Base-by-base conservation (phyloP, 148 eudicot genomes). In the Rhododendron molle region DNA sequence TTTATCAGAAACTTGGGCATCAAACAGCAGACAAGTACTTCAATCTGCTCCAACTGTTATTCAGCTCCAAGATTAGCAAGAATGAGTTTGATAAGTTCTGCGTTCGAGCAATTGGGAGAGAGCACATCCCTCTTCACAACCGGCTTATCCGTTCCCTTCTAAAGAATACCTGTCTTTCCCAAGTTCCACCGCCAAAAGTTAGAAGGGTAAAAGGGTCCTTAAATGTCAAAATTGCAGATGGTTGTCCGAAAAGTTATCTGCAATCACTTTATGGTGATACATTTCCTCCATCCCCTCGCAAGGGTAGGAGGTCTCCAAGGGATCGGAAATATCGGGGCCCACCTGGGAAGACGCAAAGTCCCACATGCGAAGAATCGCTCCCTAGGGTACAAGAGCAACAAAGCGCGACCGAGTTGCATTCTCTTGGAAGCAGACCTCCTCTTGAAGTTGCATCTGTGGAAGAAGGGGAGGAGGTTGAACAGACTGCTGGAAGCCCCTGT, bases 381-480 rank as follows among this genome's bases (percentile, higher is more conserved):
- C 81, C 85, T 2, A 86, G 90, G 82, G 81, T 78, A 40, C 90
- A 88, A 77, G 90, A 88, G 80, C 92, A 92, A 74, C 90, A 86
- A 86, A 90, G 92, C 84, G 89, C 89, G 4, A 88, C 94, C 3
- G 93, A 91, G 50, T 84, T 89, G 81, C 88, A 85, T 58, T 92
- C 94, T 77, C 89, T 88, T 54, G 88, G 91, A 40, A 92, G 94
- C 82, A 85, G 90, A 83, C 94, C 90, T 14, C 90, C 88, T 50
- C 84, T 89, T 81, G 88, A 90, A 82, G 90, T 86, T 79, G 79
- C 84, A 36, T 86, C 90, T 7, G 90, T 86, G 14, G 93, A 91
- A 90, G 94, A 90, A 52, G 94, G 93, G 11, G 94, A 92, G 81
- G 93, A 88, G 83, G 93, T 91, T 36, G 93, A 92, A 73, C 92